Percentiles rank a stretch among this genome's conserved stretches.
These are phyloP conservation scores for Casuarina glauca DNA, from an alignment of 306 rosid genomes.

Conservation along the genomic window DNA sequence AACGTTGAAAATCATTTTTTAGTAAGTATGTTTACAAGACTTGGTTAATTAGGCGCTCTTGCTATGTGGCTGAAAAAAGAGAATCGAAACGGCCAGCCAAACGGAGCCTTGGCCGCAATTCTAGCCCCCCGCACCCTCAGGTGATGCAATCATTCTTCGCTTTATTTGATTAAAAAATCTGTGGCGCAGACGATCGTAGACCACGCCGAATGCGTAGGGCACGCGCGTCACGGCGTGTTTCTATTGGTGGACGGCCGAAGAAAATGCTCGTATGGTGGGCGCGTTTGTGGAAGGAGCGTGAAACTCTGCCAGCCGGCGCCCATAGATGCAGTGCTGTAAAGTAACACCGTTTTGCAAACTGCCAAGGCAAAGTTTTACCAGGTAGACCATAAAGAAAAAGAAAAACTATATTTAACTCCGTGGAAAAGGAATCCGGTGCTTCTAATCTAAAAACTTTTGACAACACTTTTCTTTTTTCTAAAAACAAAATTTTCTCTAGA, in stretches of 20 bases:
- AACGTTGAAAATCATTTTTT: too few species aligned
- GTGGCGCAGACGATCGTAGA: background rate
- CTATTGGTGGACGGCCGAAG: background rate
- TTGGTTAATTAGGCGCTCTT: background rate
- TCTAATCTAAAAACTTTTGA: background rate
- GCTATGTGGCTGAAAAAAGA: background rate
- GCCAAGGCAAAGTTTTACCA: slow-evolving; percentile 25
- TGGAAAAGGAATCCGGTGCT: slow-evolving; percentile 16
- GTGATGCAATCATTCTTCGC: slow-evolving; percentile 23
- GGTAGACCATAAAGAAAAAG: background rate
- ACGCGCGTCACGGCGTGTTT: slow-evolving; percentile 18
- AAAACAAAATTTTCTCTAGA: too few species aligned
- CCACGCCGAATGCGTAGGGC: background rate
- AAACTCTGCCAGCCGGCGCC: slow-evolving; percentile 17
- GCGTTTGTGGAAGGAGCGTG: background rate
- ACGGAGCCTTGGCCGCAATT: slow-evolving; percentile 26
- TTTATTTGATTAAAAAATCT: background rate
- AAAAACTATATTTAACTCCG: background rate
- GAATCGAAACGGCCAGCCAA: background rate
- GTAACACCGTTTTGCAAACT: slow-evolving; percentile 38
- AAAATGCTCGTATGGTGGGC: background rate
- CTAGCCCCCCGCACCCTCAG: background rate
- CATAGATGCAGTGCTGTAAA: slow-evolving; percentile 39
- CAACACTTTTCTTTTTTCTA: background rate
- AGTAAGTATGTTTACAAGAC: too few species aligned